These are phyloP conservation scores for Fusarium newnesense DNA, from an alignment of 2,329 filamentous ascomycete species.

Conservation along the genomic window DNA sequence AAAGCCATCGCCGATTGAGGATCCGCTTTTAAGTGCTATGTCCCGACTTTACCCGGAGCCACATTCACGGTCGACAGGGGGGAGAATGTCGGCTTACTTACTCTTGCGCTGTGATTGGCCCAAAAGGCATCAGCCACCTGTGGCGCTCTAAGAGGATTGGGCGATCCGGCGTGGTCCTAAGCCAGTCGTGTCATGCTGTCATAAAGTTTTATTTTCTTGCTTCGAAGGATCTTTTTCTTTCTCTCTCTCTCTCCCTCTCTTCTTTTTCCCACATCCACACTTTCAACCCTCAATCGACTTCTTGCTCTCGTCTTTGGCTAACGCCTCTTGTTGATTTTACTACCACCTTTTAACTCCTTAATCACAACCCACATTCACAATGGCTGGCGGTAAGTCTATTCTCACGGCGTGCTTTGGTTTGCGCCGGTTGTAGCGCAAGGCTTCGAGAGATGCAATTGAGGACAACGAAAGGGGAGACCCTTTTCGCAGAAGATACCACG, in stretches of 20 bases:
- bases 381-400: constrained; percentile 58
- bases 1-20: constrained; percentile 6
- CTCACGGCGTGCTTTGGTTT: constrained; percentile 2
- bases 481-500: constrained; percentile 7
- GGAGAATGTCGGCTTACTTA: constrained; percentile 23
- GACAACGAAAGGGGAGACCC: constrained; percentile 1
- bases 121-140: constrained; percentile 27
- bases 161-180: constrained; percentile 11
- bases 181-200: constrained; percentile 51
- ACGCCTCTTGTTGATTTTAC: constrained; percentile 32
- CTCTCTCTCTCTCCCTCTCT: constrained; percentile 35
- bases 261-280: constrained; percentile 32
- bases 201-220: constrained; percentile 51
- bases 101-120: constrained; percentile 51
- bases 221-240: constrained; percentile 36
- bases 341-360: constrained; percentile 29
- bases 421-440: constrained; percentile 10
- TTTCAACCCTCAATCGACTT: constrained; percentile 15
- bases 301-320: constrained; percentile 24
- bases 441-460: constrained; percentile 36
- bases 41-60: constrained; percentile 52
- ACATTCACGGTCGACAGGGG: constrained; percentile 20
- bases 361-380: constrained; percentile 48
- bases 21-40: constrained; percentile 8
- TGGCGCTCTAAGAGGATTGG: constrained; percentile 22